Percentiles rank a stretch among this genome's conserved stretches.
Evolutionary conservation across 208 protist genomes (phyloP).

Genomic region (Acanthamoeba healyi): DNA sequence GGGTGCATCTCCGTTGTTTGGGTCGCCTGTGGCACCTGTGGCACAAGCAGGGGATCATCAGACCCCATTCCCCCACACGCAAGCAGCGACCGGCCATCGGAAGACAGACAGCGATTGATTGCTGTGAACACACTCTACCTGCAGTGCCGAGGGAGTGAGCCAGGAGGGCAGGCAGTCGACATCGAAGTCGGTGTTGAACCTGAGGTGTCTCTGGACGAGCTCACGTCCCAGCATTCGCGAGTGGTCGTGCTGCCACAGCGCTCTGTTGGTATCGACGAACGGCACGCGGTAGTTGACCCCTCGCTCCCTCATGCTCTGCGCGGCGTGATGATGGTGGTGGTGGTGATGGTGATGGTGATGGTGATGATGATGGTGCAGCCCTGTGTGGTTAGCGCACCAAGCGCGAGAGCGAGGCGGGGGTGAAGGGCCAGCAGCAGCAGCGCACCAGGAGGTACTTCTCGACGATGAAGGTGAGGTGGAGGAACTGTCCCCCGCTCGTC

Average conservation of each 20-base stretch:
- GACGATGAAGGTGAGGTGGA: constrained; percentile 52
- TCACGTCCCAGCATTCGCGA: background rate
- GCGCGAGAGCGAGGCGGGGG: too few relatives aligned
- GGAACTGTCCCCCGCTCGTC: constrained; percentile 61
- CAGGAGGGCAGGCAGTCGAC: background rate
- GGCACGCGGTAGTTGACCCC: background rate
- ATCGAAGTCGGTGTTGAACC: constrained; percentile 67
- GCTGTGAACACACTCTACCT: too few relatives aligned
- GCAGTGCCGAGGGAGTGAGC: background rate
- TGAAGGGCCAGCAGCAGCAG: too few relatives aligned
- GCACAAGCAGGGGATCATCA: too few relatives aligned
- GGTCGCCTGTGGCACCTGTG: too few relatives aligned
- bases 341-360: too few relatives aligned
- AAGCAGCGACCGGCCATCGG: background rate
- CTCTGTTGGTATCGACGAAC: background rate
- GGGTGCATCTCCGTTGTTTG: too few relatives aligned
- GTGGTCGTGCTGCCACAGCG: background rate
- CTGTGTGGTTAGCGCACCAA: too few relatives aligned
- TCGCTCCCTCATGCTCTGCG: constrained; percentile 6
- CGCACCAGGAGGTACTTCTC: constrained; percentile 26
- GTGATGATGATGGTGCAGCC: too few relatives aligned
- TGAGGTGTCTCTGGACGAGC: constrained; percentile 28
- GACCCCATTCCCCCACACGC: too few relatives aligned
- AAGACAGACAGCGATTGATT: too few relatives aligned
- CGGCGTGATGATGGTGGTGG: background rate